Percentiles rank a stretch among this genome's conserved stretches.
phyloP scores from a whole-genome alignment of 2,329 filamentous ascomycete species.

The Dichotomopilus funicola region DNA sequence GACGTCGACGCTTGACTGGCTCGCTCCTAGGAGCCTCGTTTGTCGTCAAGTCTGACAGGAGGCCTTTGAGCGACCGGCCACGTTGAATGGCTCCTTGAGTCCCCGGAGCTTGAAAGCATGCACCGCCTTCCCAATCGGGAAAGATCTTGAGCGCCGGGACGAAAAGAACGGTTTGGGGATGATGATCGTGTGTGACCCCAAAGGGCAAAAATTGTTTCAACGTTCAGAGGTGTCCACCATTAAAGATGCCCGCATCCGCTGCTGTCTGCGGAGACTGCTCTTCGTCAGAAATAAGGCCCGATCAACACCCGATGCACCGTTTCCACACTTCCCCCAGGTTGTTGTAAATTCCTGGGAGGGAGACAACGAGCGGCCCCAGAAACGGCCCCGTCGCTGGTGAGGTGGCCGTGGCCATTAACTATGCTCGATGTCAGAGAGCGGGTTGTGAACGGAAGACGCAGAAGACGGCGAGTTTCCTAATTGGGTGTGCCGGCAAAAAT shows the following conservation, averaged over 20 bases:
- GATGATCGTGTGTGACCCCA: background rate
- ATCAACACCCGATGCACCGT: no score
- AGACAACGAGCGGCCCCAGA: no score
- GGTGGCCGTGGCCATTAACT: slow-evolving; percentile 4
- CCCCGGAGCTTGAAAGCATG: background rate
- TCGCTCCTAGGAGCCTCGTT: background rate
- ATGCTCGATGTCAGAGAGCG: slow-evolving; percentile 19
- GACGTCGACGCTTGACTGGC: background rate
- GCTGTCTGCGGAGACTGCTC: no score
- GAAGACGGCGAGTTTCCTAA: slow-evolving; percentile 8
- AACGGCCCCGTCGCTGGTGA: no score
- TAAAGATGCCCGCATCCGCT: no score
- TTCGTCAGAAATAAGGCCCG: no score
- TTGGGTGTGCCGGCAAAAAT: slow-evolving; percentile 25
- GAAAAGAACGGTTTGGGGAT: no score
- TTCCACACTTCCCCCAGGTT: no score
- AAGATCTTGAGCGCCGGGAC: background rate
- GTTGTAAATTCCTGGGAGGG: no score
- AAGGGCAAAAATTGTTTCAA: background rate
- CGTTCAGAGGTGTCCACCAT: no score
- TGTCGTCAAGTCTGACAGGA: background rate
- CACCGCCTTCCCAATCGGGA: slow-evolving; percentile 12
- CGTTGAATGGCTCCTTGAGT: background rate
- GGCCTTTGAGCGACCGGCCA: background rate
- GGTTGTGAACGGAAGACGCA: slow-evolving; percentile 14